phyloP scores from a whole-genome alignment of 805 yeast genomes.

The Debaryomyces castellii region DNA sequence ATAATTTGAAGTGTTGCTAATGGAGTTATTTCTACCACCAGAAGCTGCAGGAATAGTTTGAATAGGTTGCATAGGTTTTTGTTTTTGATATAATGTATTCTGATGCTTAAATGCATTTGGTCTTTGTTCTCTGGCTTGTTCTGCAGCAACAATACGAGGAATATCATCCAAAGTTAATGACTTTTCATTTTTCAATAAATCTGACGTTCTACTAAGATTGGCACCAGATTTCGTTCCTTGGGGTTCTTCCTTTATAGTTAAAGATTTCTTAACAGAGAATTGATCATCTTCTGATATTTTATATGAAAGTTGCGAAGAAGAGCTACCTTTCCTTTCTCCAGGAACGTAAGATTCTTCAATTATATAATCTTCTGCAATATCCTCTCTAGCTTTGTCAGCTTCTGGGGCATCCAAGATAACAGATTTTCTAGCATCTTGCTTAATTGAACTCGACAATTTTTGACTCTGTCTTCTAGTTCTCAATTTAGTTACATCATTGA shows the following conservation, averaged over 20 bases:
- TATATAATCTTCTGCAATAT: conserved; percentile 17
- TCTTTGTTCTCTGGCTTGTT: conserved; percentile 89
- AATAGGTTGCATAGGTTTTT: conserved; percentile 25
- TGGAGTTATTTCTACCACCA: neutral
- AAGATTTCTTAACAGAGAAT: conserved; percentile 19
- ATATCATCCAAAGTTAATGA: conserved; percentile 92
- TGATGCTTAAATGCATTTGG: conserved; percentile 92
- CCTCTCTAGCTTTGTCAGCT: conserved; percentile 38
- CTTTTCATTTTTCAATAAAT: conserved; percentile 73
- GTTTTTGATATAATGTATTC: conserved; percentile 43
- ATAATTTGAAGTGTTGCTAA: neutral
- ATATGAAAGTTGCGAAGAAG: conserved; percentile 27
- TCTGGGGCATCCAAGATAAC: conserved; percentile 63
- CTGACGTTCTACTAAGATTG: conserved; percentile 62
- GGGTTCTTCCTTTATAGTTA: conserved; percentile 38
- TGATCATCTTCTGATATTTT: conserved; percentile 26
- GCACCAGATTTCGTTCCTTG: conserved; percentile 29
- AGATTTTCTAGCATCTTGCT: conserved; percentile 65
- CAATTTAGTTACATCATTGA: conserved; percentile 73
- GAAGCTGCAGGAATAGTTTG: conserved; percentile 17
- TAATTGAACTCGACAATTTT: conserved; percentile 51
- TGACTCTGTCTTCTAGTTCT: conserved; percentile 72
- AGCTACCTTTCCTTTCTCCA: conserved; percentile 15
- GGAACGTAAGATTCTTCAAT: conserved; percentile 10
- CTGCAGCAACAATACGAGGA: conserved; percentile 95